phyloP scores from a whole-genome alignment of 163 green algal genomes.

The Scenedesmus sp. region DNA sequence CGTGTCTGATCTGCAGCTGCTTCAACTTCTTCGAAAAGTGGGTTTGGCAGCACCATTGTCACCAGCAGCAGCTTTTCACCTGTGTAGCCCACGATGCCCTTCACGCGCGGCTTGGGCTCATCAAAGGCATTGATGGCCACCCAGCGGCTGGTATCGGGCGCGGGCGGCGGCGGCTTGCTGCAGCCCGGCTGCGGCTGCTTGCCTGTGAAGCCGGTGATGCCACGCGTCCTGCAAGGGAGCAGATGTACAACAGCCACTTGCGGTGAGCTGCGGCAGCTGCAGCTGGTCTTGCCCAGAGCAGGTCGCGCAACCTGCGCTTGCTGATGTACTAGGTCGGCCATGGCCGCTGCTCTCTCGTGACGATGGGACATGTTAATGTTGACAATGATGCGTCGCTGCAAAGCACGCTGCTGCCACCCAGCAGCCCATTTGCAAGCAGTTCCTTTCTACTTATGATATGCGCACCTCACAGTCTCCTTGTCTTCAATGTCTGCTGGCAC shows the following conservation, averaged over 20 bases:
- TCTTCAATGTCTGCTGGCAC: constrained; percentile 46
- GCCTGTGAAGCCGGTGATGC: constrained; percentile 40
- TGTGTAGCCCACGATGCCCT: constrained; percentile 46
- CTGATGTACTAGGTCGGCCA: not conserved
- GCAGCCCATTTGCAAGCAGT: no score
- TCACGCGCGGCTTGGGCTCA: constrained; percentile 20
- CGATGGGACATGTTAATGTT: not conserved
- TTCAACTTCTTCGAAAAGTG: no score
- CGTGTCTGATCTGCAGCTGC: no score
- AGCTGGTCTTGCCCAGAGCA: not conserved
- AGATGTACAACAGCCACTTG: not conserved
- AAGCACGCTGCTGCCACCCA: not conserved
- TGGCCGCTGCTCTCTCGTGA: not conserved
- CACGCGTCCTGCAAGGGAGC: constrained; percentile 37
- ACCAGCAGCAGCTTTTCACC: no score
- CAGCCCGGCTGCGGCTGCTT: constrained; percentile 28
- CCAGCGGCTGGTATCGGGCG: constrained; percentile 24
- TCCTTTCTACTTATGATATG: no score
- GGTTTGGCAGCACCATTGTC: no score
- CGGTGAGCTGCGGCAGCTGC: not conserved
- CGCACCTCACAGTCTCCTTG: constrained; percentile 36
- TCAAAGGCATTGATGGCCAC: constrained; percentile 45
- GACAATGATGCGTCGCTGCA: not conserved
- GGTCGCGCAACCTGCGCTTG: not conserved
- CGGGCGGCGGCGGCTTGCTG: constrained; percentile 14